Evolutionary conservation across 2,329 filamentous ascomycete genomes (phyloP).

Genomic region (Ascochyta pisi): DNA sequence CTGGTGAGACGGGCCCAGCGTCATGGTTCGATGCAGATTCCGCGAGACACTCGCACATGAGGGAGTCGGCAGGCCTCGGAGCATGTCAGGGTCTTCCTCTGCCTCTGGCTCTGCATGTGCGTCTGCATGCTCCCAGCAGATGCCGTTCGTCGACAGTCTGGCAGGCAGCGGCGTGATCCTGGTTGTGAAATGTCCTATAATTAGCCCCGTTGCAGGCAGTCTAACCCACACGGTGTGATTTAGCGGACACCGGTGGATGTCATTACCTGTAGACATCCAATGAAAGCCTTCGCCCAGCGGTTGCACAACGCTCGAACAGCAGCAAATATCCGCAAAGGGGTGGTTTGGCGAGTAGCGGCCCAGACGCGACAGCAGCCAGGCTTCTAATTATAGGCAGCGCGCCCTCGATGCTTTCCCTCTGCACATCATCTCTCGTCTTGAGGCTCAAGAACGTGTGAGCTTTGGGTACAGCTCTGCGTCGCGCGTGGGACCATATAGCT

Average conservation of each 20-base stretch:
- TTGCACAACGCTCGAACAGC: background rate
- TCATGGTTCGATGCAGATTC: conserved; percentile 1
- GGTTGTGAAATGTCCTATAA: conserved; percentile 38
- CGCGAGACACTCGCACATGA: background rate
- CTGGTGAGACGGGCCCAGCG: conserved; percentile 1
- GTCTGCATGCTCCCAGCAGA: background rate
- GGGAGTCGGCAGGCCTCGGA: background rate
- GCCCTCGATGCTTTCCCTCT: conserved; percentile 32
- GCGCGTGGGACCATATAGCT: conserved; percentile 38
- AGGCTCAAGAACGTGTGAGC: conserved; percentile 33
- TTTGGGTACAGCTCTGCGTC: conserved; percentile 24
- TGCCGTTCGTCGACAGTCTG: conserved; percentile 6
- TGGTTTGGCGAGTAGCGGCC: conserved; percentile 31
- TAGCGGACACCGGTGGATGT: conserved; percentile 12
- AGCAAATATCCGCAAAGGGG: conserved; percentile 21
- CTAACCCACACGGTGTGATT: conserved; percentile 2
- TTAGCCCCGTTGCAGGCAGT: conserved; percentile 22
- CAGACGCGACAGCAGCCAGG: conserved; percentile 29
- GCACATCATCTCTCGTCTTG: conserved; percentile 35
- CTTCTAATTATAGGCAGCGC: conserved; percentile 38
- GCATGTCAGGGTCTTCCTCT: conserved; percentile 9
- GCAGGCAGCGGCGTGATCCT: conserved; percentile 5
- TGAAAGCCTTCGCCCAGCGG: background rate
- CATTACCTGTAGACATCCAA: background rate
- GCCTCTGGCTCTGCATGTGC: background rate